Base-by-base conservation (phyloP, 306 rosid species). In the Lotus japonicus region DNA sequence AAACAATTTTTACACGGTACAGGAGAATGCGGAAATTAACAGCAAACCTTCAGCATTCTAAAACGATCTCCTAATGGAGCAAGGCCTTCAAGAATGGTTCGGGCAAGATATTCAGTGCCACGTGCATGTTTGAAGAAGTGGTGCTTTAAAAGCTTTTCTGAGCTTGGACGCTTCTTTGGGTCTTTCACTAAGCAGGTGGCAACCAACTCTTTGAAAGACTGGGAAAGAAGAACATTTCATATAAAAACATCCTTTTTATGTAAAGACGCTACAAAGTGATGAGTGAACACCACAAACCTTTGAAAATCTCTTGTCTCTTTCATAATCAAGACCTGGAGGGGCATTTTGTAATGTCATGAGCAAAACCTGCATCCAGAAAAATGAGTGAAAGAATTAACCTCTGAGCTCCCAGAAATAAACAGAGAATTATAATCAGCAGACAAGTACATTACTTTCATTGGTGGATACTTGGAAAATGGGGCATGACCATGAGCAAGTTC, bases 401-500 rank as follows among this genome's bases (percentile, higher is more conserved):
- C 48, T 23, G 11, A 77, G 58, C 26, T 83, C 54, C 23, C 23
- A 54, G 39, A 16, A 6, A 58, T 21, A 74, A 73, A 53, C 33
- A 1, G 19, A 26, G 39, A 66, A 56, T 54, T 36, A 55, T 10
- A 61, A 55, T 56, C n/a, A 58, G 56, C 11, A 46, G 71, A 71
- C 38, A 57, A 66, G 72, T 68, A 73, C 72, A 69, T 86, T 92
- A 92, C 98, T 81, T 92, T 92, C 97, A 88, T 89, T 0, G 98
- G 97, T 31, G 98, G 98, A 80, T 92, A 88, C 82, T 89, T 92
- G 57, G 98, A 92, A 90, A 89, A 92, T 36, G 98, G 98, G 66
- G 98, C 97, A 77, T 92, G 98, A 23, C 98, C 98, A 77, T 92
- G 98, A 62, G 98, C 98, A 77, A 92, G 98, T 79, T 92, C 98